Evolutionary conservation across 1,139 yeast species (phyloP).

Genomic region (Yamadazyma pseudoaaseri): DNA sequence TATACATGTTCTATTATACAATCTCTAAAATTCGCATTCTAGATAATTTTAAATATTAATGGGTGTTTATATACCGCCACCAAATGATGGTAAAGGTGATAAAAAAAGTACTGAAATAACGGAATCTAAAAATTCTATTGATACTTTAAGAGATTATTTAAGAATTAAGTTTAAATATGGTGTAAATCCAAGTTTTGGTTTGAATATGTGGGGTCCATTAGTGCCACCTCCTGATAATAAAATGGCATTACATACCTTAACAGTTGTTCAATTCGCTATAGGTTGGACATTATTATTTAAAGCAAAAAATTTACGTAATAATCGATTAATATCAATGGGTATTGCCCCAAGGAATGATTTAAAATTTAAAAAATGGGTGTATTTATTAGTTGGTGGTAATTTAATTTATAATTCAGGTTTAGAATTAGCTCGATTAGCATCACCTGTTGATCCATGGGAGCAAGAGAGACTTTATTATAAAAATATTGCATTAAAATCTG

Average conservation of each 20-base stretch:
- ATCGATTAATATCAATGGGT: conserved; percentile 7
- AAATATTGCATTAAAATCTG: conserved; percentile 39
- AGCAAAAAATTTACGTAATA: conserved; percentile 13
- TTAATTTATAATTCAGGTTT: conserved; percentile 40
- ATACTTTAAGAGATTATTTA: conserved; percentile 1
- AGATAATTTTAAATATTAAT: conserved; percentile 9
- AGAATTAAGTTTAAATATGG: conserved; percentile 6
- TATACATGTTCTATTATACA: not conserved
- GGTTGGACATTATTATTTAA: conserved; percentile 20
- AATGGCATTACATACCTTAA: conserved; percentile 46
- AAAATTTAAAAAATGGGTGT: conserved; percentile 15
- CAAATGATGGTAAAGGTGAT: conserved; percentile 9
- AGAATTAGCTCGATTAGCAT: conserved; percentile 46
- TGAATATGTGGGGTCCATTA: conserved; percentile 59
- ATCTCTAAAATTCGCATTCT: not conserved
- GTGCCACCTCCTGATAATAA: conserved; percentile 63
- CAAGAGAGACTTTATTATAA: conserved; percentile 57
- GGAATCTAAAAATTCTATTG: not conserved
- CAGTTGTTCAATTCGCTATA: conserved; percentile 44
- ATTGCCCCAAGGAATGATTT: conserved; percentile 15
- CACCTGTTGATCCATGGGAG: conserved; percentile 64
- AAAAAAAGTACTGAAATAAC: conserved; percentile 1
- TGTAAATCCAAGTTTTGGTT: conserved; percentile 53
- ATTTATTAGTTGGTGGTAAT: conserved; percentile 21
- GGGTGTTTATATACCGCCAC: conserved; percentile 37